Evolutionary conservation across 1,284 basidiomycete genomes (phyloP), one percentile per base, ranked within the genome.

Genomic region (Rhizoctonia solani): DNA sequence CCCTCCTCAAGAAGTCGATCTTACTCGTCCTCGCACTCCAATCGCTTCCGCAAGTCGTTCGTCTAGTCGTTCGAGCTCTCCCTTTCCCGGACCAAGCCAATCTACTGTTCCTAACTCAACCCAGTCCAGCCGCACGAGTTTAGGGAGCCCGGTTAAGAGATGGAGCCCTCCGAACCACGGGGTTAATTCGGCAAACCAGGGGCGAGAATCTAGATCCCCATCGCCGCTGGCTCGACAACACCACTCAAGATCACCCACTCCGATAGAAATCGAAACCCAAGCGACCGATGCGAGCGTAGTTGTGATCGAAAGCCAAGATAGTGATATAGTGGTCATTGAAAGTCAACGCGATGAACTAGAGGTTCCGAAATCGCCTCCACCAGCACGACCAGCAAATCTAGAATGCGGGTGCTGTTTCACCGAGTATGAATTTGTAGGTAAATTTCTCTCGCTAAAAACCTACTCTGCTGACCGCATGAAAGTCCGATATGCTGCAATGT

Each of bases 381-480:
- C 46, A 4, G 21, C 14, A 27, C 21, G 44, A n/a, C n/a, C 50
- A 23, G 46, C 37, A 13, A 27, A 54, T 4, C 41, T 54, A 37
- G 61, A 66, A 30, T 66, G 61, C 34, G 61, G 61, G 19, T 66
- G 61, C 52, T 66, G 61, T 42, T 66, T 66, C 30, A 27, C 49
- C 21, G 61, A 66, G 21, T 46, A 37, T 9, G 52, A 66, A 16
- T 54, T 66, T 25, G 61, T 66, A 30, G 54, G 61, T 46, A 21
- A 8, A 3, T 42, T 30, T 29, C 27, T n/a, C 13, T 39, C 14
- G 2, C 19, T 44, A 16, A 21, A 34, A 30, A 3, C 6, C 6
- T 41, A 11, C 25, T 6, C 13, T 8, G n/a, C 52, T 30, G 9
- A 55, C 9, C 14, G 29, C 16, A 19, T 54, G 4, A 37, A 25